phyloP scores from a whole-genome alignment of 78 protist species.

The Anaeramoeba ignava region DNA sequence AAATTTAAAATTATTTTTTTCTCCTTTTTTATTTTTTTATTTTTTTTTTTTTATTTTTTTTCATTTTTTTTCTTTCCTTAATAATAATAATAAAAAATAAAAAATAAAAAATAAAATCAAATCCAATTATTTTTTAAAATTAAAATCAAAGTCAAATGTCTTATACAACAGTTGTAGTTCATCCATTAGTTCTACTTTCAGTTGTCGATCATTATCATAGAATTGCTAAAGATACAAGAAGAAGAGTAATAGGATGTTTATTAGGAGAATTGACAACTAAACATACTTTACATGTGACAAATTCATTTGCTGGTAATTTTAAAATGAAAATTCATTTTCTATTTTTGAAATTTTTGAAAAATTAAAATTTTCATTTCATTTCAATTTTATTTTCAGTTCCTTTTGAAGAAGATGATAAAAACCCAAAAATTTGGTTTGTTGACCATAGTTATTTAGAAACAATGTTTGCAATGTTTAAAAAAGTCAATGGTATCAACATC shows the following conservation, averaged over 20 bases:
- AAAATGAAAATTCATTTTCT: neutral
- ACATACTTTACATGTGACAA: slow-evolving; percentile 67
- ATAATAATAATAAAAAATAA: too few relatives aligned
- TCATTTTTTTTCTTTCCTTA: too few relatives aligned
- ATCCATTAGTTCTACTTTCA: slow-evolving; percentile 81
- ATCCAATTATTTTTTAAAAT: too few relatives aligned
- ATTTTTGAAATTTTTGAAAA: neutral
- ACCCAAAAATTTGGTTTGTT: slow-evolving; percentile 74
- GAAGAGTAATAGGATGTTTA: slow-evolving; percentile 83
- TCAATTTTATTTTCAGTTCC: slow-evolving; percentile 47
- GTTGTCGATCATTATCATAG: slow-evolving; percentile 79
- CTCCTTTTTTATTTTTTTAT: too few relatives aligned
- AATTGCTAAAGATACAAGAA: slow-evolving; percentile 29
- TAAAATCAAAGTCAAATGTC: too few relatives aligned
- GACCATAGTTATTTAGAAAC: slow-evolving; percentile 80
- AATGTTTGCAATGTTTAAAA: slow-evolving; percentile 81
- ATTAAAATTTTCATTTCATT: neutral
- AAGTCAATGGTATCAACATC: slow-evolving; percentile 75
- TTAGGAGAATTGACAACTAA: slow-evolving; percentile 57
- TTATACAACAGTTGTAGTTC: too few relatives aligned
- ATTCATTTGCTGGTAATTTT: slow-evolving; percentile 54
- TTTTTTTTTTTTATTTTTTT: too few relatives aligned
- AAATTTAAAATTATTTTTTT: too few relatives aligned
- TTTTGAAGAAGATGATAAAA: slow-evolving; percentile 81
- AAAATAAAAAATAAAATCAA: too few relatives aligned